Evolutionary conservation across 768 basidiomycete species (phyloP).

Genomic region (Trametes coccinea): DNA sequence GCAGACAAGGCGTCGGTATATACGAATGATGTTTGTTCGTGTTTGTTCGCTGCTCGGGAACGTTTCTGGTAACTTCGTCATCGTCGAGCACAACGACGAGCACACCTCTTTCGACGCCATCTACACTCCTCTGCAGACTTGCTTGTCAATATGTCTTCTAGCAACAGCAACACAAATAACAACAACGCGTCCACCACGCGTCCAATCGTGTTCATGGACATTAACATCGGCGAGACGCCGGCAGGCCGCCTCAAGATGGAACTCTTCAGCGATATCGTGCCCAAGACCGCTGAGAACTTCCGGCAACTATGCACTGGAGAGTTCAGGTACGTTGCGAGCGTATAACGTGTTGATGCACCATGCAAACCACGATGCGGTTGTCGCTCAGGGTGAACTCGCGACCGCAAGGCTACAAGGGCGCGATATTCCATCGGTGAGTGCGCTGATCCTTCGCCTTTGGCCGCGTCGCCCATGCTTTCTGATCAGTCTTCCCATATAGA

Average conservation of each 20-base stretch:
- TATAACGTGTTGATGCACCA: not conserved
- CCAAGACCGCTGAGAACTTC: slow-evolving; percentile 99
- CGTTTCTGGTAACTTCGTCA: slow-evolving; percentile 15
- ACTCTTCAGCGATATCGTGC: slow-evolving; percentile 92
- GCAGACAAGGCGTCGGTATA: slow-evolving; percentile 3
- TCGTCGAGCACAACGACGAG: slow-evolving; percentile 6
- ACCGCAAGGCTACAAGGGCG: slow-evolving; percentile 89
- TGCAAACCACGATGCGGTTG: not conserved
- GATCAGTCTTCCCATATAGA: slow-evolving; percentile 41
- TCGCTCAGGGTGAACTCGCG: slow-evolving; percentile 67
- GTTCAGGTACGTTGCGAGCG: slow-evolving; percentile 55
- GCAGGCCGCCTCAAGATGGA: slow-evolving; percentile 97
- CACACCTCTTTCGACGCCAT: not conserved
- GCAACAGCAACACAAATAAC: slow-evolving; percentile 34
- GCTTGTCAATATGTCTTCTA: slow-evolving; percentile 39
- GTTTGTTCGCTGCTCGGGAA: slow-evolving; percentile 5
- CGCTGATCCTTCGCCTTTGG: slow-evolving; percentile 17
- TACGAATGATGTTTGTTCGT: slow-evolving; percentile 9
- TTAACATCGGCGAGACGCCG: slow-evolving; percentile 94
- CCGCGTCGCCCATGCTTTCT: slow-evolving; percentile 25
- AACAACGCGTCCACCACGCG: slow-evolving; percentile 40
- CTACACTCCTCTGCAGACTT: not conserved
- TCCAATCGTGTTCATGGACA: slow-evolving; percentile 96
- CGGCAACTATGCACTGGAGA: slow-evolving; percentile 98
- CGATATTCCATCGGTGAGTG: slow-evolving; percentile 87